Conservation (phyloP, 495 filamentous ascomycete species). For the Pyrenula massariospora region DNA sequence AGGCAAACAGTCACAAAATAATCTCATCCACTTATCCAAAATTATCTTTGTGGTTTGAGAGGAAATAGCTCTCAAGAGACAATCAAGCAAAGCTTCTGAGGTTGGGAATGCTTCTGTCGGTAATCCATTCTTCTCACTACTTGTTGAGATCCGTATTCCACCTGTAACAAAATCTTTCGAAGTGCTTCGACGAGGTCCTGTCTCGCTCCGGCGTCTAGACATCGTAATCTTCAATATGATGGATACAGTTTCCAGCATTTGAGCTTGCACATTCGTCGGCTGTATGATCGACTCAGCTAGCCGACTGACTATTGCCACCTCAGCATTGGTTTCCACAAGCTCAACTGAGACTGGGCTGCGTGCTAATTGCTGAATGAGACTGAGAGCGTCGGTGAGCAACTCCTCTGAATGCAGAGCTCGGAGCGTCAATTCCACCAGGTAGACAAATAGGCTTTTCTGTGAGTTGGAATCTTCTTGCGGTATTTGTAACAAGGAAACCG, state of each 20-base stretch:
- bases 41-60: conserved; percentile 61
- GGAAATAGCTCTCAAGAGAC: conserved; percentile 70
- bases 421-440: background rate
- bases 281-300: background rate
- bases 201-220: background rate
- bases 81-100: conserved; percentile 51
- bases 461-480: background rate
- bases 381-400: background rate
- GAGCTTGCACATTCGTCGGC: background rate
- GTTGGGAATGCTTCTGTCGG: conserved; percentile 32
- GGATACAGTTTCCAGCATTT: background rate
- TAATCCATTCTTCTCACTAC: conserved; percentile 21
- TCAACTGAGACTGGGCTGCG: background rate
- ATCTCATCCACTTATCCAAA: conserved; percentile 80
- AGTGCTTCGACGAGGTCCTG: background rate
- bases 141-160: background rate
- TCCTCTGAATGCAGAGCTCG: background rate
- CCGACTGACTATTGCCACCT: background rate
- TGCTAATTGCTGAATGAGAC: background rate
- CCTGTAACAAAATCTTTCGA: background rate
- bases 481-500: background rate
- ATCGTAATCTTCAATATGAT: background rate
- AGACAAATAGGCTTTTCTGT: background rate
- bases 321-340: background rate
- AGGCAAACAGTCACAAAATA: conserved; percentile 76